Conservation (phyloP, 345 rosid species). For the Pistacia vera region DNA sequence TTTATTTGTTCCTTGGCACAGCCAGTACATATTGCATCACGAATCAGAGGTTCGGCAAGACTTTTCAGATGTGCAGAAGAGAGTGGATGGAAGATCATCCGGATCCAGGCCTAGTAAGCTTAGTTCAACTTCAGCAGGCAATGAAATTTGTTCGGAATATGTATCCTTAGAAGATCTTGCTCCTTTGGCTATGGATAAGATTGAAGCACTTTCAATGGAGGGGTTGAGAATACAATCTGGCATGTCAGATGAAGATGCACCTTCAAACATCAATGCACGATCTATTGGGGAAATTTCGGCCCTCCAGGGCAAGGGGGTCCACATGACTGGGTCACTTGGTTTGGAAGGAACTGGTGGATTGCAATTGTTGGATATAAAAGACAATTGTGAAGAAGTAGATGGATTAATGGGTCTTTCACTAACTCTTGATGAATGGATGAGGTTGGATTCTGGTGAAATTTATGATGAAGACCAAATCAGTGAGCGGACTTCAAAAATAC, state of each 20-base stretch:
- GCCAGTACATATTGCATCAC: conserved; percentile 47
- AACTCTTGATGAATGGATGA: conserved; percentile 95
- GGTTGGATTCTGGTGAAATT: conserved; percentile 82
- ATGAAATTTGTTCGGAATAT: conserved; percentile 59
- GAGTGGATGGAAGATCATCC: conserved; percentile 40
- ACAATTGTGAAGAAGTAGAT: conserved; percentile 54
- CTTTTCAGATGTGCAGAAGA: conserved; percentile 32
- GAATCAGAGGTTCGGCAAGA: conserved; percentile 40
- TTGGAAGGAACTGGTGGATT: conserved; percentile 87
- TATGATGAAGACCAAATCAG: conserved; percentile 78
- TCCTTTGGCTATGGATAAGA: conserved; percentile 96
- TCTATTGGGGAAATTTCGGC: conserved; percentile 74
- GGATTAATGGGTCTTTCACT: conserved; percentile 88
- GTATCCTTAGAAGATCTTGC: conserved; percentile 96
- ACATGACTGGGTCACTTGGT: conserved; percentile 60
- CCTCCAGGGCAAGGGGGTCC: conserved; percentile 67
- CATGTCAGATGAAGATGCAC: conserved; percentile 74
- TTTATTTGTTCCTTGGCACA: conserved; percentile 35
- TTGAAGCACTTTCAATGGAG: conserved; percentile 94
- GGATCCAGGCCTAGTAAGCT: conserved; percentile 37
- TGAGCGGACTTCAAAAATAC: conserved; percentile 77
- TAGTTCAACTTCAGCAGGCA: conserved; percentile 38
- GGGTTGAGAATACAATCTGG: conserved; percentile 94
- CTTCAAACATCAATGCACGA: conserved; percentile 69
- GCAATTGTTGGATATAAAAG: conserved; percentile 75